These are phyloP conservation scores for Lichtheimia ramosa DNA, from an alignment of 371 early-diverging fungal genomes.

Conservation along the genomic window DNA sequence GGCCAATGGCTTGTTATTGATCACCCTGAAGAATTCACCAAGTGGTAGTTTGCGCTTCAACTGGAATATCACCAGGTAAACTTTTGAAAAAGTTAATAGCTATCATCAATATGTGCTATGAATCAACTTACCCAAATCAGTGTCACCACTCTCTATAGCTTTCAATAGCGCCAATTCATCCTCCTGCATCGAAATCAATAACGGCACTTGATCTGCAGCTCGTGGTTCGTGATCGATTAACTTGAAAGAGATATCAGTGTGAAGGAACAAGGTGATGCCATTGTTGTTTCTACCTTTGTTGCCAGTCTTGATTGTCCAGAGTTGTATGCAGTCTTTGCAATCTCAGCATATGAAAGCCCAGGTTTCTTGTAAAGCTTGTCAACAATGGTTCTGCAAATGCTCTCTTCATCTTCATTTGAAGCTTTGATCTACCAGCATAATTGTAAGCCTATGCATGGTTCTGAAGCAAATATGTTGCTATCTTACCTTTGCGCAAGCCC, in stretches of 20 bases:
- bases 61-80: conserved; percentile 88
- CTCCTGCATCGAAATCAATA: conserved; percentile 90
- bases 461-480: neutral
- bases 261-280: neutral
- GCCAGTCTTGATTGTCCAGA: conserved; percentile 88
- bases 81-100: conserved; percentile 30
- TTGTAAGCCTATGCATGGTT: too few relatives aligned
- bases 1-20: conserved; percentile 83
- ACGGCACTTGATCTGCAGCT: conserved; percentile 91
- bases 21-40: conserved; percentile 88
- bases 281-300: conserved; percentile 58
- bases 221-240: conserved; percentile 93
- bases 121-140: conserved; percentile 74
- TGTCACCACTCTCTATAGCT: conserved; percentile 93
- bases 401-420: conserved; percentile 85
- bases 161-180: conserved; percentile 86
- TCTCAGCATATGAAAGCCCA: conserved; percentile 85
- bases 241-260: conserved; percentile 10
- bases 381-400: conserved; percentile 75
- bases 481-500: conserved; percentile 91
- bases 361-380: conserved; percentile 74
- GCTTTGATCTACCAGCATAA: conserved; percentile 62
- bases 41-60: conserved; percentile 80
- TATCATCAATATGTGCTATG: neutral
- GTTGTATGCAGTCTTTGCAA: conserved; percentile 90